A percentile compares a stretch with the other conserved stretches of the same genome.
These are phyloP conservation scores for Anisodus tanguticus DNA, from an alignment of 257 asterid genomes.

Conservation along the genomic window DNA sequence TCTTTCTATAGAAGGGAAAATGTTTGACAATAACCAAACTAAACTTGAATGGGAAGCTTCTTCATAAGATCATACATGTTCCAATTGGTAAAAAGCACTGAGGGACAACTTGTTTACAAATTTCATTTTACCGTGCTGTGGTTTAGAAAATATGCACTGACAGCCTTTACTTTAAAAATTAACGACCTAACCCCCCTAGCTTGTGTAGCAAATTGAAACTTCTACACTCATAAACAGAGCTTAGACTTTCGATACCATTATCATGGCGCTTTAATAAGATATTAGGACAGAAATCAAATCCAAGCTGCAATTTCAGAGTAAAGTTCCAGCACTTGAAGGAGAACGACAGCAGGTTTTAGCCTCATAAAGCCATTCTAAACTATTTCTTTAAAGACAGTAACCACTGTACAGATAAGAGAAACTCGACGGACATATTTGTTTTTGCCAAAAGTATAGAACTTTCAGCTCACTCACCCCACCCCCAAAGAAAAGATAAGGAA, in stretches of 20 bases:
- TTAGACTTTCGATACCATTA: background rate
- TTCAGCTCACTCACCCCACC: background rate
- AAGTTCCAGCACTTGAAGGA: background rate
- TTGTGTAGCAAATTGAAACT: background rate
- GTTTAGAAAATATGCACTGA: background rate
- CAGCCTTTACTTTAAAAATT: background rate
- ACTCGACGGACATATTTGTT: background rate
- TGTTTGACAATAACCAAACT: background rate
- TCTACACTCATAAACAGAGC: background rate
- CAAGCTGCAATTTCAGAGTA: constrained; percentile 3
- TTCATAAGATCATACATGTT: background rate
- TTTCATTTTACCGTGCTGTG: background rate
- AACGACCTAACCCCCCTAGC: background rate
- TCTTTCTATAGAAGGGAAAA: background rate
- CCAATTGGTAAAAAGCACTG: background rate
- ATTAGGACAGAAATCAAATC: constrained; percentile 15
- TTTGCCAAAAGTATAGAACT: background rate
- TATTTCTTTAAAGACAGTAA: background rate
- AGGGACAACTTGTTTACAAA: background rate
- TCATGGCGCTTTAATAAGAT: background rate
- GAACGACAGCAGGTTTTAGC: background rate
- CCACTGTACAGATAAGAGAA: background rate
- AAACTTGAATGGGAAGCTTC: background rate
- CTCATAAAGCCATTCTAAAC: constrained; percentile 17
- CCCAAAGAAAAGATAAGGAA: background rate